Base-by-base conservation (phyloP, 495 filamentous ascomycete genomes). In the Thozetella sp. region DNA sequence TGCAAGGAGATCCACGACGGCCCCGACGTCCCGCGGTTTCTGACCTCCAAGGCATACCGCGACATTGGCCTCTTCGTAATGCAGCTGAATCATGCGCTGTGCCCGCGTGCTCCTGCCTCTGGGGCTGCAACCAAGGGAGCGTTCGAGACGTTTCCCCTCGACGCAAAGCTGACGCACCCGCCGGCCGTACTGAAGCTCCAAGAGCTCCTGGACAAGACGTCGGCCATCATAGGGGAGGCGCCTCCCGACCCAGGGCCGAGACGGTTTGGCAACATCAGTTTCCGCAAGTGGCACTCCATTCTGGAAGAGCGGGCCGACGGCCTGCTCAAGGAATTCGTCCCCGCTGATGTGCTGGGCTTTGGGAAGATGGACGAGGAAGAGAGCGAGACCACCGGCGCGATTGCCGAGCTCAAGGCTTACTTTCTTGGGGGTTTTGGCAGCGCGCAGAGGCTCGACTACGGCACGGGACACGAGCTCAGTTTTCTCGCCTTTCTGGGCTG, bases 401-500 rank as follows among this genome's bases (percentile, higher is more conserved):
- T 61, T 13, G 66, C 71, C 25, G 95, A 98, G 71, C 74, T 98
- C 19, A 79, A 77, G 53, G 78, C 84, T 24, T 99, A 99, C 72
- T 85, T 99, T 9, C 65, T 96, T 17, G 93, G 91, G 20, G 88
- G 86, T 37, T 98, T 94, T 79, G 95, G 95, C 1, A 97, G 93
- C 66, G 67, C 90, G 1, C 91, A 97, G 66, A 81, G 95, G 30
- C 79, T 99, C 46, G 95, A 99, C 72, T 99, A 97, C 70, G 95
- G 95, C 0, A 97, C 96, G 6, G 95, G 95, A 1, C 95, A 99
- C 73, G 95, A 99, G 71, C 73, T 99, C 53, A 95, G 90, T 74
- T 98, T 98, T 65, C 73, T 97, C 15, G 94, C 94, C 19, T 99
- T 98, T 65, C 70, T 99, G 20, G 93, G 86, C 19, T 87, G 88